Evolutionary conservation across 2,329 filamentous ascomycete genomes (phyloP).

Genomic region (Sporothrix dimorphospora): DNA sequence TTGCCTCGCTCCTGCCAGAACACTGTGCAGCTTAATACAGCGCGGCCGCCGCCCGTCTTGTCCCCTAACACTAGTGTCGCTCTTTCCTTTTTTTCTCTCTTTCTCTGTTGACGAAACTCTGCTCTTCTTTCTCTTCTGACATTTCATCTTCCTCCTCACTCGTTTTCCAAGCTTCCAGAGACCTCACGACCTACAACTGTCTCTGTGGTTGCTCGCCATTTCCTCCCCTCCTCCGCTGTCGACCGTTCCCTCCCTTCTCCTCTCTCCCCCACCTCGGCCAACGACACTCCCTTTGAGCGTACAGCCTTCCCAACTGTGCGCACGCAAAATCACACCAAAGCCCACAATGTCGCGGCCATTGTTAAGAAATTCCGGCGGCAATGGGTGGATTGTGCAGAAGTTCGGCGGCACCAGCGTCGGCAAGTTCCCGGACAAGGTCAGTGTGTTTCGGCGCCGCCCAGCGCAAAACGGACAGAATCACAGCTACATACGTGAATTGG

Average conservation of each 20-base stretch:
- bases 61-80: slow-evolving; percentile 10
- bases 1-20: slow-evolving; percentile 17
- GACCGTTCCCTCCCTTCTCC: background rate
- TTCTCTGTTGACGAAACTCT: background rate
- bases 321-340: slow-evolving; percentile 13
- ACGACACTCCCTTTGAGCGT: background rate
- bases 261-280: background rate
- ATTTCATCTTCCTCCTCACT: slow-evolving; percentile 10
- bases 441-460: slow-evolving; percentile 34
- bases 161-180: background rate
- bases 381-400: slow-evolving; percentile 61
- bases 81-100: background rate
- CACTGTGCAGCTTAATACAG: background rate
- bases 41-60: slow-evolving; percentile 4
- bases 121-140: slow-evolving; percentile 3
- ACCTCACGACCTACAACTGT: slow-evolving; percentile 45
- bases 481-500: background rate
- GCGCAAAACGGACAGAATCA: background rate
- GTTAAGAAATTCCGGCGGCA: slow-evolving; percentile 28
- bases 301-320: slow-evolving; percentile 11
- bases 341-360: slow-evolving; percentile 30
- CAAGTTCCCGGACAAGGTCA: slow-evolving; percentile 58
- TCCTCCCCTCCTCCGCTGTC: background rate
- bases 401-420: slow-evolving; percentile 64
- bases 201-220: slow-evolving; percentile 65